Evolutionary conservation across 495 filamentous ascomycete species (phyloP).

Genomic region (Penicillium pulvis): DNA sequence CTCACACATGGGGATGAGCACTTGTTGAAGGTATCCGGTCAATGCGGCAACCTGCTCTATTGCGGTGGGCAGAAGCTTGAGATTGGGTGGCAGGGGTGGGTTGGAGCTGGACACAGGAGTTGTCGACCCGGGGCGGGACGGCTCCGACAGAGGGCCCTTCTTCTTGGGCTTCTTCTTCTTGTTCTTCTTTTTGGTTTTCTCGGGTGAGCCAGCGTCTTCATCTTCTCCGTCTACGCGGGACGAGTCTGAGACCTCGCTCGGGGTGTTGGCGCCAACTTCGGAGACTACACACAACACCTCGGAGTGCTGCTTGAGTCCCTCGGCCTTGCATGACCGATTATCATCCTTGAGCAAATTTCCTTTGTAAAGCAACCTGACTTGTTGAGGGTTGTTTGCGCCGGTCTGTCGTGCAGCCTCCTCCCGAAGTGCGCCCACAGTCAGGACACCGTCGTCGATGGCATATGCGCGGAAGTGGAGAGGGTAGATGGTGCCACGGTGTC

Average conservation of each 20-base stretch:
- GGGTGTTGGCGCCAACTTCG: conserved; percentile 54
- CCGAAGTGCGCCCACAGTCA: conserved; percentile 68
- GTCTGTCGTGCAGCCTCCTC: conserved; percentile 64
- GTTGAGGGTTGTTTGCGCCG: conserved; percentile 58
- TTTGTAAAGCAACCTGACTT: conserved; percentile 79
- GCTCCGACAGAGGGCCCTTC: conserved; percentile 35
- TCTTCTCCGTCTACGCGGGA: conserved; percentile 32
- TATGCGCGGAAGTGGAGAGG: conserved; percentile 78
- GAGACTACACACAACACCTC: conserved; percentile 70
- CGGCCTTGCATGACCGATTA: conserved; percentile 63
- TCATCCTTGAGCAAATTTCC: conserved; percentile 74
- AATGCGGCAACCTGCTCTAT: conserved; percentile 75
- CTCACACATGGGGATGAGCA: conserved; percentile 66
- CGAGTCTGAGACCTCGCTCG: conserved; percentile 47
- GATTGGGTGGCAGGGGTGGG: conserved; percentile 41
- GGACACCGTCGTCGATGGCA: conserved; percentile 74
- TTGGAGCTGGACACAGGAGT: conserved; percentile 25
- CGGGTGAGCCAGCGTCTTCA: conserved; percentile 24
- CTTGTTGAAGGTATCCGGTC: conserved; percentile 62
- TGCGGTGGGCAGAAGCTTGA: conserved; percentile 43
- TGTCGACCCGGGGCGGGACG: conserved; percentile 21
- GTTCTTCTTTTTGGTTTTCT: conserved; percentile 43
- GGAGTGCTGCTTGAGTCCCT: conserved; percentile 77
- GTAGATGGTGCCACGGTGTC: conserved; percentile 70
- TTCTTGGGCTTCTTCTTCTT: conserved; percentile 40